Conservation (phyloP, 1,284 basidiomycete species). For the Malassezia caprae region DNA sequence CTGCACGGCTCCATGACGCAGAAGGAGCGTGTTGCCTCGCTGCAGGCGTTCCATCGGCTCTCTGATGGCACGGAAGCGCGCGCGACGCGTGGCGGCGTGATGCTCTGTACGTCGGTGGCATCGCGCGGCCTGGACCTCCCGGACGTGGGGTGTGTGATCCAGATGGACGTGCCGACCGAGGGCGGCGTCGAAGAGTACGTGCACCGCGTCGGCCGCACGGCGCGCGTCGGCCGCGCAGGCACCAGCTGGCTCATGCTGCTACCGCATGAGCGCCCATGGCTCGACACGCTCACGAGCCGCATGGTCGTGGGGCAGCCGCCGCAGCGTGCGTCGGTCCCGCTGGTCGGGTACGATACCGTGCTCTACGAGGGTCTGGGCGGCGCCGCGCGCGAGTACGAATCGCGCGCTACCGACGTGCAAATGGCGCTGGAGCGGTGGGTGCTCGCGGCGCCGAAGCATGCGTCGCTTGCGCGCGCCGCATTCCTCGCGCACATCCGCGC, state of each 20-base stretch:
- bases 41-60: constrained; percentile 64
- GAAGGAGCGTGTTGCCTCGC: constrained; percentile 66
- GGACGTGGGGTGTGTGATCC: constrained; percentile 83
- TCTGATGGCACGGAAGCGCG: constrained; percentile 1
- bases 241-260: constrained; percentile 88
- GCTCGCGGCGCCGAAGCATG: constrained; percentile 64
- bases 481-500: constrained; percentile 88
- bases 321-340: constrained; percentile 11
- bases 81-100: constrained; percentile 53
- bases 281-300: constrained; percentile 69
- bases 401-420: constrained; percentile 88
- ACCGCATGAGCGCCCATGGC: constrained; percentile 78
- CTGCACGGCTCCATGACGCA: constrained; percentile 86
- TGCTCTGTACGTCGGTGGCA: constrained; percentile 92
- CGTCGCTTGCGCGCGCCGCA: constrained; percentile 67
- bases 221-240: constrained; percentile 74
- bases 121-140: constrained; percentile 95
- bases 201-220: constrained; percentile 91
- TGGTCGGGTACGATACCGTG: constrained; percentile 21
- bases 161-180: constrained; percentile 95
- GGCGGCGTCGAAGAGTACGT: constrained; percentile 93
- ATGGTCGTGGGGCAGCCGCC: constrained; percentile 52
- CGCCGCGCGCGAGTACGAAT: constrained; percentile 61
- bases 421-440: constrained; percentile 93
- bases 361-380: constrained; percentile 66